A percentile compares a stretch with the other conserved stretches of the same genome.
These are phyloP conservation scores for Eleusine indica DNA, from an alignment of 176 grass and related monocot genomes.

Conservation along the genomic window DNA sequence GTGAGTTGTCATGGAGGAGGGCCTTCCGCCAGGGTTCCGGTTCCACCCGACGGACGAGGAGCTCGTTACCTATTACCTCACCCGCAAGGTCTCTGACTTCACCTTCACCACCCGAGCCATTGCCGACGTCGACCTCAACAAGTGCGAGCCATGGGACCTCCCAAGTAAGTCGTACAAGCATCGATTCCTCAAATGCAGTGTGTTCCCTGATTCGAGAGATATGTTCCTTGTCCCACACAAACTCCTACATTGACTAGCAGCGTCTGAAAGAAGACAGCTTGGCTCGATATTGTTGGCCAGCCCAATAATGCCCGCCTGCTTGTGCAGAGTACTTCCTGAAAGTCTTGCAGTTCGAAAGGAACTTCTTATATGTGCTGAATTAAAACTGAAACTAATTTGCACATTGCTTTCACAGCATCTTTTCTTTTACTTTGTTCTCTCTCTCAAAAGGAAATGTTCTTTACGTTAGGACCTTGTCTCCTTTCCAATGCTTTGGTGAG, in stretches of 20 bases:
- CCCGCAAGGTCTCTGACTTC: conserved; percentile 62
- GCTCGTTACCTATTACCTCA: conserved; percentile 52
- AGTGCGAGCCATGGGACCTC: conserved; percentile 83
- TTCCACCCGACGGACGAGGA: conserved; percentile 70
- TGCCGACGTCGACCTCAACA: conserved; percentile 80
- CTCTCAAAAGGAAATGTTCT: background rate
- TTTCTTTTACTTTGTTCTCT: background rate
- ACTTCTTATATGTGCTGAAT: background rate
- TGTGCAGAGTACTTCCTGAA: background rate
- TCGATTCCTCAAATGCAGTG: background rate
- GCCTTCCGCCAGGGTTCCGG: conserved; percentile 55
- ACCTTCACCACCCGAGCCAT: conserved; percentile 53
- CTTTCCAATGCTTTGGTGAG: conserved; percentile 28
- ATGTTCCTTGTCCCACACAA: background rate
- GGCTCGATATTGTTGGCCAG: too few relatives aligned
- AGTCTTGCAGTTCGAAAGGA: background rate
- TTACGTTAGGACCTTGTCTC: background rate
- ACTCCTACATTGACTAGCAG: background rate
- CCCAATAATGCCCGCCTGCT: too few relatives aligned
- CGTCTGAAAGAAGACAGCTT: background rate
- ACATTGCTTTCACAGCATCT: background rate
- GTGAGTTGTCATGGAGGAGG: conserved; percentile 44
- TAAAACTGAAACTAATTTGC: background rate
- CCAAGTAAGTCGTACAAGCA: conserved; percentile 39
- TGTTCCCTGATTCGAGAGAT: background rate